A percentile compares a stretch with the other conserved stretches of the same genome.
These are phyloP conservation scores for Pseudogymnoascus sp. DNA, from an alignment of 2,329 filamentous ascomycete species.

Conservation along the genomic window DNA sequence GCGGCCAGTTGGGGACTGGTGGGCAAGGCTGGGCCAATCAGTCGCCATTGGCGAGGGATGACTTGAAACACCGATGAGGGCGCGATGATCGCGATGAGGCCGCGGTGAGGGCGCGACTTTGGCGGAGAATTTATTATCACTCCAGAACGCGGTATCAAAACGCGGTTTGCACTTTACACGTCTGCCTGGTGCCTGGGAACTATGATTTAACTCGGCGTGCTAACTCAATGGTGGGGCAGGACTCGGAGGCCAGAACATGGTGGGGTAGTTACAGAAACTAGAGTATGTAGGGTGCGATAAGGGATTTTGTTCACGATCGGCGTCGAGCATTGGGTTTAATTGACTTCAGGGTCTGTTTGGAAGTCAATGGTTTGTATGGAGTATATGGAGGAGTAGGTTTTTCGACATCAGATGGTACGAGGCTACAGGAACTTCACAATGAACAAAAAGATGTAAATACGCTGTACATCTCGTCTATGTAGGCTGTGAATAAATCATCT, in stretches of 20 bases:
- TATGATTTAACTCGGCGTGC: neutral
- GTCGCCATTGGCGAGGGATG: neutral
- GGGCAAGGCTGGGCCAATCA: constrained; percentile 1
- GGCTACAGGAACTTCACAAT: neutral
- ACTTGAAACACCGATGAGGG: constrained; percentile 1
- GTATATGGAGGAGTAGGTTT: neutral
- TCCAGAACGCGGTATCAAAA: neutral
- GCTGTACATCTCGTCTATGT: neutral
- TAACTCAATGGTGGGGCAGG: neutral
- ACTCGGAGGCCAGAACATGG: neutral
- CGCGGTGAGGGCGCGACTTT: neutral
- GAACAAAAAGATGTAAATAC: neutral
- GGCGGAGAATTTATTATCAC: neutral
- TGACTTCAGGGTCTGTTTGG: neutral
- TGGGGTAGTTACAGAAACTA: neutral
- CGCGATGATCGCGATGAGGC: neutral
- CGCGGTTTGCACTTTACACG: neutral
- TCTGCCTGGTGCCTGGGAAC: neutral
- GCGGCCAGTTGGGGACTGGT: neutral
- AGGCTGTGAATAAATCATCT: constrained; percentile 1
- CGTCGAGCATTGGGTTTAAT: neutral
- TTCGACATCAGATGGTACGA: neutral
- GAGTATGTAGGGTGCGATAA: neutral
- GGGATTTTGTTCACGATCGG: neutral
- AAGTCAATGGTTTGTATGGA: neutral